phyloP scores from a whole-genome alignment of 1,284 basidiomycete species.

The Golubevia pallescens region DNA sequence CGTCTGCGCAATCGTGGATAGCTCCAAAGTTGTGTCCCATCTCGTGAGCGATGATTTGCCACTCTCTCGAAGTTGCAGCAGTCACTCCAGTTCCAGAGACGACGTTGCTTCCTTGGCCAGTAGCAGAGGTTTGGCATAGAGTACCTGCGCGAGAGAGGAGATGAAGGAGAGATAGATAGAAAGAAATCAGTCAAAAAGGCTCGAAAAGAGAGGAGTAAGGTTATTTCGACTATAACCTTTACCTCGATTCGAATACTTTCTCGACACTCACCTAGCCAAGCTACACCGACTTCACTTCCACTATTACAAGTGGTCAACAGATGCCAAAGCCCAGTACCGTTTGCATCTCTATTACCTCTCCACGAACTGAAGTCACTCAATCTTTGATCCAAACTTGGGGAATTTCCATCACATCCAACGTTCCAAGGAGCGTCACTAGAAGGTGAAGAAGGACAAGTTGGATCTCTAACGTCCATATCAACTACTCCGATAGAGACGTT shows the following conservation, averaged over 20 bases:
- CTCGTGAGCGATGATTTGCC: conserved; percentile 60
- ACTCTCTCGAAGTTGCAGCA: conserved; percentile 39
- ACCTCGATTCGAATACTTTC: neutral
- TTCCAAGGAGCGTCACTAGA: conserved; percentile 44
- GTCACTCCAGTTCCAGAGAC: conserved; percentile 58
- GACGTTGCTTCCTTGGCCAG: conserved; percentile 23
- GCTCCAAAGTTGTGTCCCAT: conserved; percentile 53
- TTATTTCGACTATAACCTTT: neutral
- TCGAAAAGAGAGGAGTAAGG: no score
- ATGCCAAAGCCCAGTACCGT: conserved; percentile 57
- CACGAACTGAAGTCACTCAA: conserved; percentile 50
- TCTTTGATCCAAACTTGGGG: conserved; percentile 29
- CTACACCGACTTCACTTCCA: conserved; percentile 55
- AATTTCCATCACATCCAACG: conserved; percentile 26
- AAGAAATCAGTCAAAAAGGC: no score
- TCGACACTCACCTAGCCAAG: conserved; percentile 25
- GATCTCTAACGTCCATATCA: conserved; percentile 42
- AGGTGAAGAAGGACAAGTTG: conserved; percentile 33
- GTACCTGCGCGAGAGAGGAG: conserved; percentile 25
- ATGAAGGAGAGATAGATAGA: neutral
- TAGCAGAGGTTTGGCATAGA: conserved; percentile 39
- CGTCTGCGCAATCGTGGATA: conserved; percentile 53
- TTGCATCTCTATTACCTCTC: conserved; percentile 36
- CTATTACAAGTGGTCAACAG: conserved; percentile 38
- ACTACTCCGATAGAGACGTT: conserved; percentile 53